Evolutionary conservation across 164 flowering plant genomes (phyloP).

Genomic region (Nelumbo lutea): DNA sequence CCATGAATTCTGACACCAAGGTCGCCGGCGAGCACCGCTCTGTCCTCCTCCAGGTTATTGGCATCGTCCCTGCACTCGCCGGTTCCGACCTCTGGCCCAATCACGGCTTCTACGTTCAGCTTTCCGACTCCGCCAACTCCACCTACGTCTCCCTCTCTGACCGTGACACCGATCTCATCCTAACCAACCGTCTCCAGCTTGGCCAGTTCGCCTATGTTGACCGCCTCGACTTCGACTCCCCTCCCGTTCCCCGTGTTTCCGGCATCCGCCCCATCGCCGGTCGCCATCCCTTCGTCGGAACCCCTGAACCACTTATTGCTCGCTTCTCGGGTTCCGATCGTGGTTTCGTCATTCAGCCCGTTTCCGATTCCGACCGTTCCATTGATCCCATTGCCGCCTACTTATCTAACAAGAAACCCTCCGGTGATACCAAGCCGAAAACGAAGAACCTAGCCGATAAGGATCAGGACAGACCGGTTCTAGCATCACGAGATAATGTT

Average conservation of each 20-base stretch:
- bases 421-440: conserved; percentile 4
- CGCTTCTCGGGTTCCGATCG: conserved; percentile 46
- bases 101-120: conserved; percentile 78
- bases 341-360: conserved; percentile 75
- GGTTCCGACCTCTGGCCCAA: conserved; percentile 64
- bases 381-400: conserved; percentile 43
- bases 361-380: conserved; percentile 46
- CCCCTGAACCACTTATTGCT: conserved; percentile 66
- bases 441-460: conserved; percentile 9
- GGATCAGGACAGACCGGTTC: conserved; percentile 31
- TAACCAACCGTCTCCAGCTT: conserved; percentile 79
- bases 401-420: conserved; percentile 23
- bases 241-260: conserved; percentile 68
- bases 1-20: conserved; percentile 62
- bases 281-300: conserved; percentile 68
- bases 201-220: conserved; percentile 87
- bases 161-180: conserved; percentile 73
- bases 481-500: conserved; percentile 27
- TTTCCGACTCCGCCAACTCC: conserved; percentile 90
- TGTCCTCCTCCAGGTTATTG: conserved; percentile 75
- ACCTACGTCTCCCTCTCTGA: conserved; percentile 90
- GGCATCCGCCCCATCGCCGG: conserved; percentile 81
- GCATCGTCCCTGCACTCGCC: conserved; percentile 78
- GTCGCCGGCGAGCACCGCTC: conserved; percentile 86
- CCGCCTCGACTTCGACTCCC: conserved; percentile 53